Base-by-base conservation (phyloP, 768 basidiomycete species). In the Myochromella boudieri region DNA sequence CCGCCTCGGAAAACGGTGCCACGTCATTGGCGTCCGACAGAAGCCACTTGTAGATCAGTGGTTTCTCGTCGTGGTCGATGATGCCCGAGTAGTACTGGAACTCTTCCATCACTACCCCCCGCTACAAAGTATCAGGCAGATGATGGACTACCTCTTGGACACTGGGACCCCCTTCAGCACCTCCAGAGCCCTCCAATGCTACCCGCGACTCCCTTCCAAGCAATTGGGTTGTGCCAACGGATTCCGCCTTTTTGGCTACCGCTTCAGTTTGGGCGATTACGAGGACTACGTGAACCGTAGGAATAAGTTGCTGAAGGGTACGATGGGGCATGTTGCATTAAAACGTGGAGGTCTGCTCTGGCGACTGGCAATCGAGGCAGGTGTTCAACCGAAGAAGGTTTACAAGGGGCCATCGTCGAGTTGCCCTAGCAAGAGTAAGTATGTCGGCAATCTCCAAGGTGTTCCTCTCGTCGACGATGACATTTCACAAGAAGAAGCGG, bases 1-100 rank as follows among this genome's bases (percentile, higher is more conserved):
- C 20, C 17, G 43, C 6, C 4, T 45, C 14, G 31, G 6, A 7
- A 12, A 3, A 3, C 17, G 24, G 3, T 15, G 20, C n/a, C 43
- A 50, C 14, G 14, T 50, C 12, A 44, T 50, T 27, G 43, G 49
- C 24, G 17, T 50, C 17, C 29, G 37, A 2, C 17, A 9, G 1
- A 43, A 37, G 26, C 51, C 45, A 2, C 37, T 51, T 1, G n/a
- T 24, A 7, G 6, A 43, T 11, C 50, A 51, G n/a, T 51, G 33
- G 39, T 51, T 41, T n/a, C 33, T 51, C 31, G 26, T 51, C 6
- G 21, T 37, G 10, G 3, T 51, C 7, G 15, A 36, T 9, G 44
- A 51, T 25, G 33, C 44, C 10, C 27, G 44, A 2, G 50, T 39
- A 8, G 50, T 42, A 1, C n/a, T 46, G 0, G 44, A 42, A 32